Conservation (phyloP, 2,329 filamentous ascomycete genomes). For the Botrytis paeoniae region DNA sequence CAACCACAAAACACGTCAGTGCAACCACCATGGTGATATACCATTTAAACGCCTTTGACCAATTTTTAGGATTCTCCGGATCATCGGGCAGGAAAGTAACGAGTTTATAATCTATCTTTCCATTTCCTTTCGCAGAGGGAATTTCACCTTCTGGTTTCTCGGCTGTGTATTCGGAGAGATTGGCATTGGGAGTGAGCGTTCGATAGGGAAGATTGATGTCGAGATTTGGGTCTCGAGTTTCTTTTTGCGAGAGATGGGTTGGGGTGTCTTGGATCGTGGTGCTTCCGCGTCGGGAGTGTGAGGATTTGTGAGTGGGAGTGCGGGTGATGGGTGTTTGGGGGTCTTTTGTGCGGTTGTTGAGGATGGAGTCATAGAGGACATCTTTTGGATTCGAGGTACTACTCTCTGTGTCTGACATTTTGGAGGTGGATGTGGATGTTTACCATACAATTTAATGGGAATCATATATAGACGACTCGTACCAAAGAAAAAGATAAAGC, state of each 20-base stretch:
- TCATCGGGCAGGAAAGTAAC: constrained; percentile 71
- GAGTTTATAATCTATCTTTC: constrained; percentile 48
- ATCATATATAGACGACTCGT: neutral
- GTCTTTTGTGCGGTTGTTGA: neutral
- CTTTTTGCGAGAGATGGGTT: constrained; percentile 29
- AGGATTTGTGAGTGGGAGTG: neutral
- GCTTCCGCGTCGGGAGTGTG: constrained; percentile 18
- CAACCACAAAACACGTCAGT: constrained; percentile 65
- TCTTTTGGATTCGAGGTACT: constrained; percentile 7
- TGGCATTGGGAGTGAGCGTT: constrained; percentile 57
- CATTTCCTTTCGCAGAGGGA: neutral
- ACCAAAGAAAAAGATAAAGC: neutral
- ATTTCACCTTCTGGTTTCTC: constrained; percentile 64
- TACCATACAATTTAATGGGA: neutral
- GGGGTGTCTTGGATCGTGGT: neutral
- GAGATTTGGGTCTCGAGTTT: constrained; percentile 32
- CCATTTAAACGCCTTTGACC: constrained; percentile 76
- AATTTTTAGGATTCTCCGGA: constrained; percentile 81
- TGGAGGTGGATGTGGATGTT: neutral
- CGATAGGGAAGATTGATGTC: constrained; percentile 63
- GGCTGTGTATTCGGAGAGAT: constrained; percentile 64
- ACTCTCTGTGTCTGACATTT: constrained; percentile 11
- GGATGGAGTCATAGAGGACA: neutral
- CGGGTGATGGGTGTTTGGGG: neutral
- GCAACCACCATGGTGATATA: constrained; percentile 84